Base-by-base conservation (phyloP, 306 rosid species). In the peach (Prunus persica) region DNA sequence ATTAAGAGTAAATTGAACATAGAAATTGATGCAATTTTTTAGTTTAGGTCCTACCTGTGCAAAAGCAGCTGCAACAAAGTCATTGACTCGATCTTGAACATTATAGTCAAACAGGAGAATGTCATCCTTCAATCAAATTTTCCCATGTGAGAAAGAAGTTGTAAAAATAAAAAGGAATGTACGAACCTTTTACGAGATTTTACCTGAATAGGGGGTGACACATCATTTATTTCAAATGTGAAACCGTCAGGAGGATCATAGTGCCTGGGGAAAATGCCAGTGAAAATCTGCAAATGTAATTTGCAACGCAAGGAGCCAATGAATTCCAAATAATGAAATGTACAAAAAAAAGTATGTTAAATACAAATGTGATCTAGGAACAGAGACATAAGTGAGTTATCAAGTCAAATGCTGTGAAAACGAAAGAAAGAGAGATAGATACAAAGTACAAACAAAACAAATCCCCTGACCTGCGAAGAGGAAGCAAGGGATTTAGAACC, bases 191-290 rank as follows among this genome's bases (percentile, higher is more conserved):
- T 2, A 41, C 19, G 19, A 56, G 69, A 78, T 50, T 71, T 38
- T 56, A 93, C 97, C 91, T 93, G 97, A 74, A 93, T 86, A 76
- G 88, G 97, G 55, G 86, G 82, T 20, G 96, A 92, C 56, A 86
- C 93, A 61, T 90, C 97, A 73, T 92, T 88, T 77, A 92, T 86
- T 89, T 92, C 97, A 73, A 90, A 90, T 1, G 88, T 81, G 75
- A 92, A 89, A 69, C 97, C 96, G 87, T 89, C 96, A 32, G 93
- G 97, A 81, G 97, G 97, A 77, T 92, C 96, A 82, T 92, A 90
- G 79, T 92, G 95, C 82, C 87, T 82, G 25, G 96, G 91, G 78
- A 88, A 92, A 82, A 92, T 84, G 57, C 93, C 96, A 19, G 97
- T 89, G 71, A 92, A 92, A 78, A 92, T 88, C 97, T 92, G 89